A percentile compares a stretch with the other conserved stretches of the same genome.
Evolutionary conservation across 768 basidiomycete species (phyloP).

Genomic region (Chalciporus chontae): DNA sequence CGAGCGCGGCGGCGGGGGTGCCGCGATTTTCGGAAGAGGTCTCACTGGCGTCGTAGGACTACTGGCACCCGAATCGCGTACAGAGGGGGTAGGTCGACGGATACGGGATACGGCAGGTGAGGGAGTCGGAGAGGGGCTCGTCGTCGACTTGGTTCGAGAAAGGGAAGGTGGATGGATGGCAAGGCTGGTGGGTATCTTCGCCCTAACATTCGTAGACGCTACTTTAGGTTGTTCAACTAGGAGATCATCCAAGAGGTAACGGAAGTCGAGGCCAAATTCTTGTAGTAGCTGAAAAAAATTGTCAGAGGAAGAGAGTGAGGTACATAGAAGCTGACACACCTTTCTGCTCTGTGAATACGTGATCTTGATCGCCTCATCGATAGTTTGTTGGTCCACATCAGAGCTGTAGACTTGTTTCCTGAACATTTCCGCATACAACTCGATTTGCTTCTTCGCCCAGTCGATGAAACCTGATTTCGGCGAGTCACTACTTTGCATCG

Average conservation of each 20-base stretch:
- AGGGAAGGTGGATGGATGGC: constrained; percentile 14
- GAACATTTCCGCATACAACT: constrained; percentile 80
- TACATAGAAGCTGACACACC: constrained; percentile 39
- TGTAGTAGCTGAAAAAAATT: constrained; percentile 60
- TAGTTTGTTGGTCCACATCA: constrained; percentile 64
- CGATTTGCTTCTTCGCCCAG: constrained; percentile 88
- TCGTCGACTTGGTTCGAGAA: constrained; percentile 17
- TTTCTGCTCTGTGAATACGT: constrained; percentile 80
- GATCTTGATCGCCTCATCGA: constrained; percentile 76
- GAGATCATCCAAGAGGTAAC: constrained; percentile 81
- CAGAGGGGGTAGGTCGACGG: constrained; percentile 24
- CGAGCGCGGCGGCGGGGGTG: constrained; percentile 65
- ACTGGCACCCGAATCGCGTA: constrained; percentile 27
- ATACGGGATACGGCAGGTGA: constrained; percentile 28
- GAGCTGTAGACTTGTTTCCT: constrained; percentile 87
- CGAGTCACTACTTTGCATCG: not conserved
- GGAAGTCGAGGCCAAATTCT: constrained; percentile 93
- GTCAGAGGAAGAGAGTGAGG: not conserved
- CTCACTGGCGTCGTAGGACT: constrained; percentile 9
- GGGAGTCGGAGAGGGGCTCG: constrained; percentile 18
- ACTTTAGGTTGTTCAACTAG: constrained; percentile 51
- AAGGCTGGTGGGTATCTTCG: constrained; percentile 30
- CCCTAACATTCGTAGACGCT: constrained; percentile 11
- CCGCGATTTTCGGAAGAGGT: constrained; percentile 36
- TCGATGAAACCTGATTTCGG: constrained; percentile 74